These are phyloP conservation scores for Verticillium nonalfalfae DNA, from an alignment of 2,329 filamentous ascomycete genomes.

Conservation along the genomic window DNA sequence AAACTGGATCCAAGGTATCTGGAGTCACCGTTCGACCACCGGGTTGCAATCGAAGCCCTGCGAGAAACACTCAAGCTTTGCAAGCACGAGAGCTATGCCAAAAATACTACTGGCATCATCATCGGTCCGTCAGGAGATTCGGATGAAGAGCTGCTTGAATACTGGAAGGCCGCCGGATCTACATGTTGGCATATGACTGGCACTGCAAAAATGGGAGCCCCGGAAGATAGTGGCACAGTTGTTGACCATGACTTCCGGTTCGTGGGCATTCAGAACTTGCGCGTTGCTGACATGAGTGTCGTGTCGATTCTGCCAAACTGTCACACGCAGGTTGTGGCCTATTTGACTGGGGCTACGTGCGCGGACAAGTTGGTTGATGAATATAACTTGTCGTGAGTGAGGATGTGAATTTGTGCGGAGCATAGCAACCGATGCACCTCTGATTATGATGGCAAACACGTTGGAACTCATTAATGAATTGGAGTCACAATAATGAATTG, in stretches of 20 bases:
- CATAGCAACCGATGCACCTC: no score
- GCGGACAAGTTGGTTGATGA: constrained; percentile 36
- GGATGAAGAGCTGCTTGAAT: constrained; percentile 45
- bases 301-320: constrained; percentile 43
- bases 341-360: constrained; percentile 43
- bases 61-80: constrained; percentile 34
- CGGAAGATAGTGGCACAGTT: constrained; percentile 30
- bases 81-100: constrained; percentile 34
- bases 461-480: no score
- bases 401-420: not conserved
- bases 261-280: constrained; percentile 37
- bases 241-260: constrained; percentile 44
- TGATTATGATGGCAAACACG: no score
- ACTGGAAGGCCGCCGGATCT: constrained; percentile 34
- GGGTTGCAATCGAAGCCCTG: constrained; percentile 39
- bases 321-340: constrained; percentile 47
- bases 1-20: constrained; percentile 47
- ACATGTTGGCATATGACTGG: constrained; percentile 51
- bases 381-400: not conserved
- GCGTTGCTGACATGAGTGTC: constrained; percentile 26
- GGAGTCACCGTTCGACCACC: constrained; percentile 46
- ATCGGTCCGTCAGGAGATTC: constrained; percentile 36
- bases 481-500: no score
- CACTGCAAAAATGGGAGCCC: constrained; percentile 50
- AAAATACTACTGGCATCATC: constrained; percentile 33